Conservation (phyloP, 176 grass and related monocot species). For the Cymbopogon citratus region DNA sequence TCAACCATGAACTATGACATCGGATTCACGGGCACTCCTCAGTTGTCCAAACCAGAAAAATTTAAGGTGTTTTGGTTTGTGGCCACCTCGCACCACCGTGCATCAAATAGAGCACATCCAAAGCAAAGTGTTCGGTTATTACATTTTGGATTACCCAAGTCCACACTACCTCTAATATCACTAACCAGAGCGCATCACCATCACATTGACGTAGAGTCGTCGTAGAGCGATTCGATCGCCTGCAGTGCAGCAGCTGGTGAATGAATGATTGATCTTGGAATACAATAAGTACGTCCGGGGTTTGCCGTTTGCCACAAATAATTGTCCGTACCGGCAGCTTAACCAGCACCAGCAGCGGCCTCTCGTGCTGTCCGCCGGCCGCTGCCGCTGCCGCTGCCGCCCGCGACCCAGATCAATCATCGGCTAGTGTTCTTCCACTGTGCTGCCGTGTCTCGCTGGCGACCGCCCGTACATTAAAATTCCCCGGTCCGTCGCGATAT, state of each 20-base stretch:
- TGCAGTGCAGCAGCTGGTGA: neutral
- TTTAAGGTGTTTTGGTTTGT: too few relatives aligned
- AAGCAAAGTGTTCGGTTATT: too few relatives aligned
- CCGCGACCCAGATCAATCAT: slow-evolving; percentile 13
- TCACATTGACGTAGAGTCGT: neutral
- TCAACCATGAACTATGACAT: too few relatives aligned
- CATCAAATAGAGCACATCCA: too few relatives aligned
- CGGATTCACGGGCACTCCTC: too few relatives aligned
- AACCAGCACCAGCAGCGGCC: neutral
- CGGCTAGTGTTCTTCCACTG: neutral
- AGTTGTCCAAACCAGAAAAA: too few relatives aligned
- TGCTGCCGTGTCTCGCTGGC: neutral
- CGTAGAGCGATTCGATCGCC: neutral
- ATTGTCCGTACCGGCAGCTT: slow-evolving; percentile 28
- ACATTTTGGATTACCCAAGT: too few relatives aligned
- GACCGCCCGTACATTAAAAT: neutral
- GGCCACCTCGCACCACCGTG: too few relatives aligned
- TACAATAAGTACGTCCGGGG: slow-evolving; percentile 23
- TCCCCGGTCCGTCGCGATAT: neutral
- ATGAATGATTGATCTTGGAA: slow-evolving; percentile 35
- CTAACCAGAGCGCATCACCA: too few relatives aligned
- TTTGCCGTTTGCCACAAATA: neutral
- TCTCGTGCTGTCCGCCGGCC: slow-evolving; percentile 1
- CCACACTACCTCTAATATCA: too few relatives aligned
- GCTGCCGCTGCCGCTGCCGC: too few relatives aligned